Base-by-base conservation (phyloP, 768 basidiomycete genomes). In the Boletus pseudopeckii region DNA sequence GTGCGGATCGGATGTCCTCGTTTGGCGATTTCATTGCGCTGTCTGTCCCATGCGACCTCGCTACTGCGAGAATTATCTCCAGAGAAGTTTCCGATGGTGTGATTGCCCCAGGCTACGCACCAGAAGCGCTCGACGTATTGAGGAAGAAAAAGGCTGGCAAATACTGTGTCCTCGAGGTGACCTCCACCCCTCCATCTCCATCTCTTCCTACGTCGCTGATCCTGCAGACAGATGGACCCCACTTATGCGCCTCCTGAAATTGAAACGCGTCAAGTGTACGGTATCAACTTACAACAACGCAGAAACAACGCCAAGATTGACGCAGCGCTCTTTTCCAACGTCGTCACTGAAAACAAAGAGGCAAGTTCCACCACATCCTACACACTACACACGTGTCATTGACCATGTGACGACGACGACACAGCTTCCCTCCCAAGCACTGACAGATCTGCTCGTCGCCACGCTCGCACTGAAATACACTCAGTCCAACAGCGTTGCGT, bases 1-100 rank as follows among this genome's bases (percentile, higher is more conserved):
- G 94, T 52, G 96, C 97, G 22, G 97, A 99, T 70, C 86, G 97
- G 50, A 99, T 99, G 97, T 98, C 96, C 1, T 98, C 96, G 3
- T 99, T 98, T 69, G 97, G 97, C 5, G 97, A 99, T 74, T 99
- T 98, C 70, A 95, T 99, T 63, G 97, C 94, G 0, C 80, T 99
- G 11, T 97, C 94, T 17, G 86, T 88, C 26, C 83, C 86, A 18
- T 97, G 95, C 74, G 97, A 99, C 68, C 76, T 94, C 36, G 88
- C 92, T 1, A 98, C 97, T 9, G 97, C 97, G 40, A 86, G 85
- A 59, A 95, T 99, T 69, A 97, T 99, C 67, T 95, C 93, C n/a
- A 83, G 97, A 17, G 97, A 99, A 68, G 97, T 99, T 10, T 98
- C 97, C 0, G 97, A 99, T 68, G 97, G 97, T 32, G 90, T 99